A percentile compares a stretch with the other conserved stretches of the same genome.
phyloP scores from a whole-genome alignment of 345 rosid genomes.

The Draba incana region DNA sequence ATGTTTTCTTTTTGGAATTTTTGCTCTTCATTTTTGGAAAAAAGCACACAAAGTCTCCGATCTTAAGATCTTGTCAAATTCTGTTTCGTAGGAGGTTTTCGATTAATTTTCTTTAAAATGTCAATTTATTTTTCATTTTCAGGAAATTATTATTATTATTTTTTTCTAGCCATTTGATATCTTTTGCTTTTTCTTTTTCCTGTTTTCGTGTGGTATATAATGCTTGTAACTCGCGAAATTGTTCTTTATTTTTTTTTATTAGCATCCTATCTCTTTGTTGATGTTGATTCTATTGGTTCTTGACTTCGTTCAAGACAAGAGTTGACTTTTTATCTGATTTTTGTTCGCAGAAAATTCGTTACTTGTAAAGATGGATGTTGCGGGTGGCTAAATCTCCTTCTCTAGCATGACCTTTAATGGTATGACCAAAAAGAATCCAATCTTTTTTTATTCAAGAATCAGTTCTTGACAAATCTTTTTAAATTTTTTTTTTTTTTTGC shows the following conservation, averaged over 20 bases:
- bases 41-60: no score
- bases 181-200: background rate
- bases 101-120: background rate
- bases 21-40: constrained; percentile 7
- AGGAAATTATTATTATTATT: no score
- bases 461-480: no score
- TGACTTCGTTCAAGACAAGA: constrained; percentile 23
- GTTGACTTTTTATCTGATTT: constrained; percentile 18
- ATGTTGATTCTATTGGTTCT: constrained; percentile 33
- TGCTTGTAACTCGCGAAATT: constrained; percentile 8
- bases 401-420: constrained; percentile 58
- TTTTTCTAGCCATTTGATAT: constrained; percentile 17
- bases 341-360: constrained; percentile 35
- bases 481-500: no score
- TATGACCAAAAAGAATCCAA: constrained; percentile 19
- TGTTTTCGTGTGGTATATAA: constrained; percentile 30
- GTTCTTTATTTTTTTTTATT: background rate
- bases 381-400: constrained; percentile 60
- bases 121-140: background rate
- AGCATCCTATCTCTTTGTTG: constrained; percentile 29
- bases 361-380: constrained; percentile 63
- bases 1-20: background rate
- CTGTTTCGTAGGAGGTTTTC: background rate
- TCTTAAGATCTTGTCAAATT: constrained; percentile 34
- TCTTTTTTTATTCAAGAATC: no score